phyloP scores from a whole-genome alignment of 2,329 filamentous ascomycete species.

The Alternaria tenuissima region DNA sequence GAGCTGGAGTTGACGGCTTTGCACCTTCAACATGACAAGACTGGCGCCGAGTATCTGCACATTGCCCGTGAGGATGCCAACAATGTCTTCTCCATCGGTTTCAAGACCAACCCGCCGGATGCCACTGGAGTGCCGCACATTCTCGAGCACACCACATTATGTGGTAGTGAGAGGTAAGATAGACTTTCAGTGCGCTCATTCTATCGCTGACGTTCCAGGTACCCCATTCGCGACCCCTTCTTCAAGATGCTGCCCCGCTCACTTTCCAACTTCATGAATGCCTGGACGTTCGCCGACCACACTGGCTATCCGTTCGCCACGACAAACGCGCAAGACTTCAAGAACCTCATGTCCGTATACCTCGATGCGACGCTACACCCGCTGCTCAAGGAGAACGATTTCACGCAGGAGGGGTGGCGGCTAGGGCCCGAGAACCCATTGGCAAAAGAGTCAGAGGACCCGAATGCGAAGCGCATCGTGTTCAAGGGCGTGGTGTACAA shows the following conservation, averaged over 20 bases:
- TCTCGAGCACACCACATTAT: constrained; percentile 95
- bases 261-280: constrained; percentile 99
- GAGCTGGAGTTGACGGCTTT: constrained; percentile 93
- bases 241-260: constrained; percentile 99
- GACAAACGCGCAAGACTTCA: constrained; percentile 93
- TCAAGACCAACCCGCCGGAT: constrained; percentile 98
- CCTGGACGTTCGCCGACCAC: constrained; percentile 94
- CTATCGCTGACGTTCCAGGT: constrained; percentile 60
- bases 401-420: constrained; percentile 96
- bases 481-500: constrained; percentile 99
- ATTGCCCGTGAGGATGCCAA: constrained; percentile 95
- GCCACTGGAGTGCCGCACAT: constrained; percentile 97
- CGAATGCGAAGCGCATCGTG: constrained; percentile 73
- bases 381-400: constrained; percentile 87
- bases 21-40: constrained; percentile 92
- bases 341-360: constrained; percentile 95
- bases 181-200: background rate
- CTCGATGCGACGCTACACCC: constrained; percentile 93
- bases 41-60: constrained; percentile 93
- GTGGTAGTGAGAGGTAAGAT: constrained; percentile 86
- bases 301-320: constrained; percentile 98
- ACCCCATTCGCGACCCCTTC: constrained; percentile 97
- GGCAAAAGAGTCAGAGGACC: constrained; percentile 53
- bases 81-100: constrained; percentile 99
- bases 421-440: constrained; percentile 89